A percentile compares a stretch with the other conserved stretches of the same genome.
Evolutionary conservation across 805 yeast species (phyloP).

Genomic region (Barnettozyma vustinii): DNA sequence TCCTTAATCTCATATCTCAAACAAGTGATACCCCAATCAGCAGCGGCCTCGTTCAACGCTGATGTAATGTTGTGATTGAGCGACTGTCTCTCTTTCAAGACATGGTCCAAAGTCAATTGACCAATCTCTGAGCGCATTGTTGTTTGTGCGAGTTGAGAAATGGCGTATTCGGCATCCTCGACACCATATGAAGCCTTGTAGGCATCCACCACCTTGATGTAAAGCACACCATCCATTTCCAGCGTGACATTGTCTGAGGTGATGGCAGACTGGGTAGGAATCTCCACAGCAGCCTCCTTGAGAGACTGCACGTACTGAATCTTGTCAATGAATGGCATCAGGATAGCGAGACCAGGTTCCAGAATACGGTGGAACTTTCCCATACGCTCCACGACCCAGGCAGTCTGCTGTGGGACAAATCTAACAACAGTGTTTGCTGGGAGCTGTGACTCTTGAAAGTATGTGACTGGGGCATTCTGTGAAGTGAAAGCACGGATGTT

Average conservation of each 20-base stretch:
- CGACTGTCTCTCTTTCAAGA: conserved; percentile 67
- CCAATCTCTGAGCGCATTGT: conserved; percentile 91
- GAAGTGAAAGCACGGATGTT: background rate
- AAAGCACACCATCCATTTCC: conserved; percentile 80
- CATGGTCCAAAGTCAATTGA: conserved; percentile 72
- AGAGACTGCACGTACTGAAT: conserved; percentile 78
- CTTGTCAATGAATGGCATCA: conserved; percentile 68
- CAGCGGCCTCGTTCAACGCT: conserved; percentile 81
- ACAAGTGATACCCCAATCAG: conserved; percentile 81
- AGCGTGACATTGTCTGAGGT: conserved; percentile 82
- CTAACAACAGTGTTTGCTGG: conserved; percentile 73
- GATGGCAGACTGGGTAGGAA: conserved; percentile 79
- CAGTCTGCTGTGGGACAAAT: conserved; percentile 87
- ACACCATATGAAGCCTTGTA: conserved; percentile 85
- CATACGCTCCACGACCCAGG: conserved; percentile 90
- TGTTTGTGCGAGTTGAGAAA: conserved; percentile 81
- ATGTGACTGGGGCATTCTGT: conserved; percentile 33
- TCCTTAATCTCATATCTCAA: conserved; percentile 83
- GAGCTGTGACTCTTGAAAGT: conserved; percentile 54
- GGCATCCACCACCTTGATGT: conserved; percentile 72
- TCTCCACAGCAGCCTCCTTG: conserved; percentile 81
- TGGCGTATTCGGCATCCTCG: conserved; percentile 82
- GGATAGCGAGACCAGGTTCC: conserved; percentile 71
- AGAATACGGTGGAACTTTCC: conserved; percentile 69
- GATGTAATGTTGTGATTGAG: conserved; percentile 67